Conservation (phyloP, 768 basidiomycete species). For the Podaxis sp. region DNA sequence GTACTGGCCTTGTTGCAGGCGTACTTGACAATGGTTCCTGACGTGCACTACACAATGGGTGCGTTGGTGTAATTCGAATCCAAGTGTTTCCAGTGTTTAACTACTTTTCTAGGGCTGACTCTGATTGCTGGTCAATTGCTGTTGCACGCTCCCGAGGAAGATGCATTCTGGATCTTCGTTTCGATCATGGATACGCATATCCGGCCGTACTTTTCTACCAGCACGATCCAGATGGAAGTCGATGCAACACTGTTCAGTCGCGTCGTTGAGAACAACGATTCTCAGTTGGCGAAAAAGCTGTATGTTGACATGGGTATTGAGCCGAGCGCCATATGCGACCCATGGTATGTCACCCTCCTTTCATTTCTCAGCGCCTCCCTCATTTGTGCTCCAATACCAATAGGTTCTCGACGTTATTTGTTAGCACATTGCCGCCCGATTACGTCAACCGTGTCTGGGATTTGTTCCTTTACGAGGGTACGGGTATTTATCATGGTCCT, state of each 20-base stretch:
- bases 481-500: constrained; percentile 8
- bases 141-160: constrained; percentile 78
- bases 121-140: constrained; percentile 72
- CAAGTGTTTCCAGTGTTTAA: constrained; percentile 2
- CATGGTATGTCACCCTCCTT: constrained; percentile 48
- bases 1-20: constrained; percentile 64
- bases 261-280: constrained; percentile 65
- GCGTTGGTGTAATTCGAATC: constrained; percentile 17
- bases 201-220: constrained; percentile 72
- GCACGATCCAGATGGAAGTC: constrained; percentile 66
- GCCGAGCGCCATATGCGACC: constrained; percentile 56
- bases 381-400: not conserved
- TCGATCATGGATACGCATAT: constrained; percentile 84
- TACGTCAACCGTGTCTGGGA: constrained; percentile 81
- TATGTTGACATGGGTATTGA: constrained; percentile 63
- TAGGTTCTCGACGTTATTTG: constrained; percentile 78
- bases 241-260: constrained; percentile 71
- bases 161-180: constrained; percentile 89
- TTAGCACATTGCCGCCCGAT: constrained; percentile 60
- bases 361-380: not conserved
- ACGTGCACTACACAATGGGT: constrained; percentile 71
- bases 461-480: constrained; percentile 80
- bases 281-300: constrained; percentile 61
- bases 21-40: constrained; percentile 84
- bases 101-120: constrained; percentile 51